Conservation (phyloP, 2,329 filamentous ascomycete species). For the Penicillium sclerotiorum region DNA sequence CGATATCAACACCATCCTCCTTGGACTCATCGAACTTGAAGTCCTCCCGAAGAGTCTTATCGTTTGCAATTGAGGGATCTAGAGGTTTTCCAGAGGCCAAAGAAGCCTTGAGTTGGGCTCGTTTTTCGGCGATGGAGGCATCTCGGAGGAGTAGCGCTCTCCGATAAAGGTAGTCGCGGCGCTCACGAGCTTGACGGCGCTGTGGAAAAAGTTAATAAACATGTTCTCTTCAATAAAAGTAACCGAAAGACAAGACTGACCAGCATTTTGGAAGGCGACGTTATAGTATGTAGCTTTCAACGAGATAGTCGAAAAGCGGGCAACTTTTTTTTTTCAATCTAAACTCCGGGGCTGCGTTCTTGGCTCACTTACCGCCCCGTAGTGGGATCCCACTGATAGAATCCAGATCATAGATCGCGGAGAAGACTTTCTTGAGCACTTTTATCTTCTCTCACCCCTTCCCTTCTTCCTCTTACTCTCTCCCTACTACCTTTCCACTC, state of each 20-base stretch:
- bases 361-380: conserved; percentile 28
- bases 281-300: conserved; percentile 7
- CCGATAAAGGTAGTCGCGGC: conserved; percentile 87
- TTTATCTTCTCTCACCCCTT: conserved; percentile 26
- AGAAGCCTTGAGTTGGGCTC: conserved; percentile 81
- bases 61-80: conserved; percentile 79
- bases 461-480: too few relatives aligned
- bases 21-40: conserved; percentile 89
- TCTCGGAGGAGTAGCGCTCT: conserved; percentile 84
- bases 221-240: neutral
- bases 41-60: conserved; percentile 80
- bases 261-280: conserved; percentile 31
- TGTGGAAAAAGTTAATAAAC: conserved; percentile 27
- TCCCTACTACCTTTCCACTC: conserved; percentile 22
- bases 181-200: conserved; percentile 75
- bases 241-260: conserved; percentile 22
- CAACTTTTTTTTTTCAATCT: conserved; percentile 42
- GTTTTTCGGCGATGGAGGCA: conserved; percentile 89
- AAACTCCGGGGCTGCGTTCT: conserved; percentile 32
- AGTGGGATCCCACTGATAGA: conserved; percentile 38
- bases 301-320: conserved; percentile 23
- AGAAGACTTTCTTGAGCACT: conserved; percentile 22
- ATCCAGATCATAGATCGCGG: conserved; percentile 26
- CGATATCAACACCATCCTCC: conserved; percentile 74
- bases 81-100: conserved; percentile 87